Percentiles rank a stretch among this genome's conserved stretches.
Conservation (phyloP, 495 filamentous ascomycete genomes). For the Xylaria curta region DNA sequence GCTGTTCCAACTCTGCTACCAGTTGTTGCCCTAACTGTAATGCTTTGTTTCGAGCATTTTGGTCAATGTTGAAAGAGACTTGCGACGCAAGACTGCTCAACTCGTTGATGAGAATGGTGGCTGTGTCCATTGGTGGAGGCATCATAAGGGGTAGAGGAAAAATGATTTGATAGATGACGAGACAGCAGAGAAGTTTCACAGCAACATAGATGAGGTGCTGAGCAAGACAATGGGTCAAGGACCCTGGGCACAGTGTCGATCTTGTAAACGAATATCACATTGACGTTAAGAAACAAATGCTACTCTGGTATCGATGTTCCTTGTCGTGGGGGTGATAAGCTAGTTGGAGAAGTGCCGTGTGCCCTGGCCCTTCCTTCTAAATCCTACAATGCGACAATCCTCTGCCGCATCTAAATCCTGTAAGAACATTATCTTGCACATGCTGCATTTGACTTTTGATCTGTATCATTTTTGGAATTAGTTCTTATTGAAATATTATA, state of each 20-base stretch:
- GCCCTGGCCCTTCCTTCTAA: background rate
- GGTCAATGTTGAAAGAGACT: no score
- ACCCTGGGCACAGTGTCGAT: background rate
- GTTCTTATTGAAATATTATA: background rate
- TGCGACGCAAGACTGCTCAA: no score
- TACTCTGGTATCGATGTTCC: background rate
- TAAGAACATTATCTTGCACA: background rate
- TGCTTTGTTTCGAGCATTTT: no score
- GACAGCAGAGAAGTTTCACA: no score
- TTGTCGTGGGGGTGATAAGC: background rate
- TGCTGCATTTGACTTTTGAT: background rate
- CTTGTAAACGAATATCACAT: slow-evolving; percentile 10
- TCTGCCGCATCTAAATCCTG: background rate
- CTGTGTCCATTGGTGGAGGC: no score
- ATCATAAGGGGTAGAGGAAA: no score
- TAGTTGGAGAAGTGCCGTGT: background rate
- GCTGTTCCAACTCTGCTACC: slow-evolving; percentile 29
- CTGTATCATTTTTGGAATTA: background rate
- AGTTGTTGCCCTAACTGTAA: slow-evolving; percentile 25
- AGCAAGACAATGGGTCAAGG: no score
- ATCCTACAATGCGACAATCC: background rate
- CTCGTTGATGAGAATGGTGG: no score
- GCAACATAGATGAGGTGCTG: no score
- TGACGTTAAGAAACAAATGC: background rate
- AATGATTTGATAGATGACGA: no score